A percentile compares a stretch with the other conserved stretches of the same genome.
Conservation (phyloP, 2,329 filamentous ascomycete species). For the Calonectria pseudoturangicola region DNA sequence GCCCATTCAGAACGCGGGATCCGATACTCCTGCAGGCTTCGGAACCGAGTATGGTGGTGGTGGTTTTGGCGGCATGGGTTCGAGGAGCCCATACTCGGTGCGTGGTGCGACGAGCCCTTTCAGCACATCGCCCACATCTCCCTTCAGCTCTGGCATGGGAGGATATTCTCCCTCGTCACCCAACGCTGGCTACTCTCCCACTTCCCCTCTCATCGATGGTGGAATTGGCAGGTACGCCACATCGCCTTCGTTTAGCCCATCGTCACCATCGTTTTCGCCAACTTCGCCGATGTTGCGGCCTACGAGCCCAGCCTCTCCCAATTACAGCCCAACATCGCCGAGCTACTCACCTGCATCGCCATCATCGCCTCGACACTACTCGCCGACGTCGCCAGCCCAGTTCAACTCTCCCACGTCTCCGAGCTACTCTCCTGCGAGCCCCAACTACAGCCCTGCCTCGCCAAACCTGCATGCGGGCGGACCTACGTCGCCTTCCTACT, state of each 20-base stretch:
- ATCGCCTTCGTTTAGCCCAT: conserved; percentile 78
- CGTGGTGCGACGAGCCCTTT: conserved; percentile 83
- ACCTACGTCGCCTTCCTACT: conserved; percentile 77
- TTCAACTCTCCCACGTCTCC: conserved; percentile 87
- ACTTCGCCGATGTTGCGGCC: conserved; percentile 76
- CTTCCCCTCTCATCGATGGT: conserved; percentile 79
- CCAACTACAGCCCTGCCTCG: conserved; percentile 82
- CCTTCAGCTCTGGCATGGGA: conserved; percentile 73
- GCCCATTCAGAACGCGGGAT: conserved; percentile 84
- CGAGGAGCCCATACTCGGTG: conserved; percentile 79
- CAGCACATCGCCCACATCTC: conserved; percentile 80
- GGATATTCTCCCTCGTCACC: conserved; percentile 88
- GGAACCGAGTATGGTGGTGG: conserved; percentile 75
- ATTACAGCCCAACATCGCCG: conserved; percentile 80
- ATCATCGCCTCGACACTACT: conserved; percentile 74
- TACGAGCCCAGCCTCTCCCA: conserved; percentile 74
- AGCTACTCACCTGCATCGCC: conserved; percentile 79
- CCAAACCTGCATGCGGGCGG: conserved; percentile 68
- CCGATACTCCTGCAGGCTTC: conserved; percentile 81
- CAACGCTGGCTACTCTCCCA: conserved; percentile 83
- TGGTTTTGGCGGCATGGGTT: conserved; percentile 69
- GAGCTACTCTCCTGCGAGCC: conserved; percentile 82
- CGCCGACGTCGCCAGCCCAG: conserved; percentile 81
- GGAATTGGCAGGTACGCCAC: conserved; percentile 72
- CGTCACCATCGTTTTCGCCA: conserved; percentile 78